These are phyloP conservation scores for Geotrichum klebahnii DNA, from an alignment of 1,139 yeast genomes.

Conservation along the genomic window DNA sequence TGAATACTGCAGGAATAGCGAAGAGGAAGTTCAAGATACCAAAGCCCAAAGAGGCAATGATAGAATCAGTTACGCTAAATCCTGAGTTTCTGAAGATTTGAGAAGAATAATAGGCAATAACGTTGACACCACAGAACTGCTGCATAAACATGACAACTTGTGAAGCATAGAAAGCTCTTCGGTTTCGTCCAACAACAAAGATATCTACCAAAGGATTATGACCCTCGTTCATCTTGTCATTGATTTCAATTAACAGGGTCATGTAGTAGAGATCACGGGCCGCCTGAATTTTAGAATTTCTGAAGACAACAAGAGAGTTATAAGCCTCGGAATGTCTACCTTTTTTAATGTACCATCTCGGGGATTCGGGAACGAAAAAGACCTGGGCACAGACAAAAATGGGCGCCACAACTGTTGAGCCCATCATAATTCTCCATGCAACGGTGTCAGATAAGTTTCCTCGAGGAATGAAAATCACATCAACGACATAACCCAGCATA, in stretches of 20 bases:
- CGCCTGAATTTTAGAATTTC: slow-evolving; percentile 56
- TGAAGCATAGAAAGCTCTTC: slow-evolving; percentile 77
- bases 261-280: slow-evolving; percentile 77
- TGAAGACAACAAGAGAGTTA: slow-evolving; percentile 48
- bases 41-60: slow-evolving; percentile 81
- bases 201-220: slow-evolving; percentile 46
- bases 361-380: slow-evolving; percentile 71
- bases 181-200: slow-evolving; percentile 65
- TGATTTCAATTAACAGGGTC: slow-evolving; percentile 60
- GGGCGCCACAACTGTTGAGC: slow-evolving; percentile 73
- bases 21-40: slow-evolving; percentile 77
- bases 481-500: slow-evolving; percentile 71
- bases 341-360: slow-evolving; percentile 75
- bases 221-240: slow-evolving; percentile 49
- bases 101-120: slow-evolving; percentile 64
- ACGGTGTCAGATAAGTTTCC: slow-evolving; percentile 47
- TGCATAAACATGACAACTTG: slow-evolving; percentile 86
- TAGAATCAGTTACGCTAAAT: slow-evolving; percentile 56
- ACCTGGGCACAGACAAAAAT: slow-evolving; percentile 62
- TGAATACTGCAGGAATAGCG: slow-evolving; percentile 78
- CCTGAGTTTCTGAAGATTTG: slow-evolving; percentile 68
- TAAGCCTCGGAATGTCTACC: slow-evolving; percentile 56
- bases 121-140: slow-evolving; percentile 89
- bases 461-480: slow-evolving; percentile 56
- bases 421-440: slow-evolving; percentile 80